Evolutionary conservation across 768 basidiomycete species (phyloP).

Genomic region (Mycena capillaripes): DNA sequence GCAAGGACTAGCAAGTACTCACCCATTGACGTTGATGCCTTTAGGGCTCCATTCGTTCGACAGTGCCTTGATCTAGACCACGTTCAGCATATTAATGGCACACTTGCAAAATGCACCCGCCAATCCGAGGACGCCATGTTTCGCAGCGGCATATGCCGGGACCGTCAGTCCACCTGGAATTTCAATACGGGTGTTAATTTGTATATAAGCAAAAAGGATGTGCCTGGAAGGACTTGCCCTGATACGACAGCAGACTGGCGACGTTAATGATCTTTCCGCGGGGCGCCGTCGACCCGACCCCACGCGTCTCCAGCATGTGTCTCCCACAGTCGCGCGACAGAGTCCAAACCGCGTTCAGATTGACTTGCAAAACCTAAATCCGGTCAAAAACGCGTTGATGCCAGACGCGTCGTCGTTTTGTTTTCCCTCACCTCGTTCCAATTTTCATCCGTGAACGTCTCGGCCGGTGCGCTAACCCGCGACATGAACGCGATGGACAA

Average conservation of each 20-base stretch:
- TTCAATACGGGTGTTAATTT: background rate
- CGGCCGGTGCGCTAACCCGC: slow-evolving; percentile 40
- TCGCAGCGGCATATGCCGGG: slow-evolving; percentile 65
- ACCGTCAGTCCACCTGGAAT: slow-evolving; percentile 52
- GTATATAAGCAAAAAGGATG: too few relatives aligned
- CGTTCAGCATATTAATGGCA: background rate
- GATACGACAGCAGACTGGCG: slow-evolving; percentile 52
- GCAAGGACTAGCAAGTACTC: background rate
- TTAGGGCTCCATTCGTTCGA: slow-evolving; percentile 65
- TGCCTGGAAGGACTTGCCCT: slow-evolving; percentile 28
- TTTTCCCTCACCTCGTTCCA: slow-evolving; percentile 62
- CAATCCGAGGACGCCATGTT: slow-evolving; percentile 57
- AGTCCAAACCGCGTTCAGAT: slow-evolving; percentile 61
- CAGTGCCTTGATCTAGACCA: slow-evolving; percentile 33
- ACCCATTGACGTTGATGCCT: slow-evolving; percentile 60
- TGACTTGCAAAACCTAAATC: slow-evolving; percentile 53
- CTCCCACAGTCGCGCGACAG: slow-evolving; percentile 58
- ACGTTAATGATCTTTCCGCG: slow-evolving; percentile 67
- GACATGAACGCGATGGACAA: background rate
- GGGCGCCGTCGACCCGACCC: slow-evolving; percentile 12
- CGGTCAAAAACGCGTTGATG: background rate
- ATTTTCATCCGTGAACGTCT: slow-evolving; percentile 61
- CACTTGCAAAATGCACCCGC: background rate
- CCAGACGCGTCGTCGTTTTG: background rate
- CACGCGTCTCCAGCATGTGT: slow-evolving; percentile 60